These are phyloP conservation scores for Leccinellum rugosiceps DNA, from an alignment of 768 basidiomycete species.

Conservation along the genomic window DNA sequence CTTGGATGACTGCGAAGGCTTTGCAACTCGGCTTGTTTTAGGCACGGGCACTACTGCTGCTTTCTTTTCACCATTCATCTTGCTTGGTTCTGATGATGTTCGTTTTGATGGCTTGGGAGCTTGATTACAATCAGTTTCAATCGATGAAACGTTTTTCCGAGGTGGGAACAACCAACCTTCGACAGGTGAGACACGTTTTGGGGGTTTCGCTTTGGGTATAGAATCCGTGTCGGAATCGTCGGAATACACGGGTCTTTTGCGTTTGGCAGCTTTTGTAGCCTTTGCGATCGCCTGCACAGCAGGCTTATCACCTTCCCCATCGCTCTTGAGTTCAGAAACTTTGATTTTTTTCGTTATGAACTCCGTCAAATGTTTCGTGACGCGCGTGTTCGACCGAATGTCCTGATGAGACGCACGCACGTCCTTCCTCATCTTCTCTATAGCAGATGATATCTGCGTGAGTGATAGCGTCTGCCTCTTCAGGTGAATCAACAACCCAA, in stretches of 20 bases:
- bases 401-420: constrained; percentile 38
- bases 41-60: not conserved
- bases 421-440: constrained; percentile 37
- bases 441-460: constrained; percentile 41
- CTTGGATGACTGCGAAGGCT: constrained; percentile 2
- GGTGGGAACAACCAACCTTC: constrained; percentile 15
- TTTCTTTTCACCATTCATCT: constrained; percentile 7
- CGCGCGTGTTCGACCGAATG: constrained; percentile 38
- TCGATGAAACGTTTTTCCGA: not conserved
- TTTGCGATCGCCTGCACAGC: constrained; percentile 17
- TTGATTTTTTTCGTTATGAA: constrained; percentile 33
- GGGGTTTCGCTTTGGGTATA: constrained; percentile 13
- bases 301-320: constrained; percentile 31
- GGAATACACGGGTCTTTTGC: constrained; percentile 24
- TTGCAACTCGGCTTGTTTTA: not conserved
- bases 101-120: constrained; percentile 13
- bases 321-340: constrained; percentile 30
- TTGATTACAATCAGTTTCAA: constrained; percentile 8
- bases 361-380: constrained; percentile 33
- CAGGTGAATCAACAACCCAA: constrained; percentile 39
- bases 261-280: constrained; percentile 17
- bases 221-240: constrained; percentile 24
- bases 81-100: constrained; percentile 1
- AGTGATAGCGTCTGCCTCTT: constrained; percentile 33
- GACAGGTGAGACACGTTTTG: constrained; percentile 2